Conservation (phyloP, 768 basidiomycete species). For the Tricholoma hemisulphureum region DNA sequence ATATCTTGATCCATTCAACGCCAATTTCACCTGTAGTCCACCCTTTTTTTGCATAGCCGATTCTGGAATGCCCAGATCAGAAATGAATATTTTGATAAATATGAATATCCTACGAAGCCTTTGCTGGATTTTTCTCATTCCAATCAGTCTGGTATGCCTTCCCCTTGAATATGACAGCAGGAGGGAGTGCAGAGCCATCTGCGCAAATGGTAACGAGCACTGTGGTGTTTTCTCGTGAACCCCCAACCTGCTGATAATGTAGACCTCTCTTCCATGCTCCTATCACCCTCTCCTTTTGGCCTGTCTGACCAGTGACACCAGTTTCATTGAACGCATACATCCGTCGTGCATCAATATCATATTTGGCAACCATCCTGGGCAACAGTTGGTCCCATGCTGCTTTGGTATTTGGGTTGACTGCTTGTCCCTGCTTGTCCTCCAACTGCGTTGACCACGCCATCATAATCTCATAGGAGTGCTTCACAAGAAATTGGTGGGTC, state of each 20-base stretch:
- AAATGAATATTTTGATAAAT: slow-evolving; percentile 3
- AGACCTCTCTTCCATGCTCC: not conserved
- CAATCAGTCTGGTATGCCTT: slow-evolving; percentile 29
- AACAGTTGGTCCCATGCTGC: not conserved
- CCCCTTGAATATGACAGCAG: slow-evolving; percentile 38
- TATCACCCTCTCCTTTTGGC: slow-evolving; percentile 20
- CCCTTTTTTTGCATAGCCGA: slow-evolving; percentile 28
- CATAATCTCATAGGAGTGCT: slow-evolving; percentile 16
- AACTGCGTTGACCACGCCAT: slow-evolving; percentile 32
- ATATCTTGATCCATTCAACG: slow-evolving; percentile 24
- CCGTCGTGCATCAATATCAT: not conserved
- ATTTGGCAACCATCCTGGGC: not conserved
- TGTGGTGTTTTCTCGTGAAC: slow-evolving; percentile 33
- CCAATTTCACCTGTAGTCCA: slow-evolving; percentile 28
- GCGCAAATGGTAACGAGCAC: slow-evolving; percentile 36
- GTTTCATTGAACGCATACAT: slow-evolving; percentile 4
- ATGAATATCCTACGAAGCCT: slow-evolving; percentile 27
- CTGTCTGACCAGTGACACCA: slow-evolving; percentile 22
- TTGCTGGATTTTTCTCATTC: slow-evolving; percentile 32
- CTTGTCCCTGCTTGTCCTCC: slow-evolving; percentile 27
- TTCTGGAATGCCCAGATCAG: slow-evolving; percentile 14
- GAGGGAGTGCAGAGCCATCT: slow-evolving; percentile 23
- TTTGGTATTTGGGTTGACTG: slow-evolving; percentile 28
- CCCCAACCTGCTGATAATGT: slow-evolving; percentile 1
- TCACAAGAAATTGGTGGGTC: slow-evolving; percentile 3